A percentile compares a stretch with the other conserved stretches of the same genome.
Evolutionary conservation across 2,329 filamentous ascomycete genomes (phyloP).

Genomic region (Hypoxylon sp.): DNA sequence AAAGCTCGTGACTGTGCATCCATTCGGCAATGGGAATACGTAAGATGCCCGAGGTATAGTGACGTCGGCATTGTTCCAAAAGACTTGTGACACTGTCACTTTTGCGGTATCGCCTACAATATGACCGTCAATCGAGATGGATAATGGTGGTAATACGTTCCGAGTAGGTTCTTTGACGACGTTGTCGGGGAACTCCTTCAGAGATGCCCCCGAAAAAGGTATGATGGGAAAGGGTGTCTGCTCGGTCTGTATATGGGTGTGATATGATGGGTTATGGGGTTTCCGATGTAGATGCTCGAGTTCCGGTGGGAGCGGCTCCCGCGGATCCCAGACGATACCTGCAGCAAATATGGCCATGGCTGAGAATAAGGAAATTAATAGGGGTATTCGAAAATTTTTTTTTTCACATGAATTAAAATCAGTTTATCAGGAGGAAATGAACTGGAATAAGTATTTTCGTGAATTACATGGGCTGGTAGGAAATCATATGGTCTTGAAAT

Average conservation of each 20-base stretch:
- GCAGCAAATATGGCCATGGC: slow-evolving; percentile 38
- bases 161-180: slow-evolving; percentile 2
- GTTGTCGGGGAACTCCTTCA: slow-evolving; percentile 5
- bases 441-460: not conserved
- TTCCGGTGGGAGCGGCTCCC: slow-evolving; percentile 47
- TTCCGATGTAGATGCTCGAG: not conserved
- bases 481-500: not conserved
- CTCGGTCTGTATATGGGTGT: not conserved
- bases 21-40: slow-evolving; percentile 49
- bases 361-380: not conserved
- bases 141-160: slow-evolving; percentile 47
- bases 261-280: not conserved
- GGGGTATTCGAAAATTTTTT: not conserved
- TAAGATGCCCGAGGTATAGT: slow-evolving; percentile 49
- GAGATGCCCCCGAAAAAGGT: not conserved
- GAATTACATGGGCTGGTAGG: not conserved
- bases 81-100: slow-evolving; percentile 48
- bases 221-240: not conserved
- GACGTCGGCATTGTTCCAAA: slow-evolving; percentile 48
- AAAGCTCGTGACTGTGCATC: slow-evolving; percentile 50
- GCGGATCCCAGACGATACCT: slow-evolving; percentile 47
- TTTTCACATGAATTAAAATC: not conserved
- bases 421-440: not conserved
- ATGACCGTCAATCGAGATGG: slow-evolving; percentile 46
- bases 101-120: slow-evolving; percentile 49